Percentiles rank a stretch among this genome's conserved stretches.
Evolutionary conservation across 2,329 filamentous ascomycete species (phyloP).

Genomic region (Cladosporium halotolerans): DNA sequence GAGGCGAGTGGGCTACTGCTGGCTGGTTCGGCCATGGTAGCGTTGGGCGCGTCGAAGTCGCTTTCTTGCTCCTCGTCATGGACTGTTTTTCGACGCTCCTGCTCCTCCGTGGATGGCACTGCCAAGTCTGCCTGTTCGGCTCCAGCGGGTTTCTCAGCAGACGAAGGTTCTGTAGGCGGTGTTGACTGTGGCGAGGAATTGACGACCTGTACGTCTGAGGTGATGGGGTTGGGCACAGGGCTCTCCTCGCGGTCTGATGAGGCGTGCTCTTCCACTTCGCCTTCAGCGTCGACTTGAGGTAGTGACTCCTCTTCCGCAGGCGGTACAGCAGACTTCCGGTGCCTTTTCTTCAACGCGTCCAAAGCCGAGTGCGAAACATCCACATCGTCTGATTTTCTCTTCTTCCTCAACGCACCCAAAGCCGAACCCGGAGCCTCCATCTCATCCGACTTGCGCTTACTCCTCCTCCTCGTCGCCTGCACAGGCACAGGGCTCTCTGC

Average conservation of each 20-base stretch:
- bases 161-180: conserved; percentile 25
- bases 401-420: conserved; percentile 16
- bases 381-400: conserved; percentile 19
- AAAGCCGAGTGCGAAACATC: conserved; percentile 17
- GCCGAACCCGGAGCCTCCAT: conserved; percentile 17
- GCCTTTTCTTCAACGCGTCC: conserved; percentile 18
- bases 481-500: too few relatives aligned
- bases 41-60: conserved; percentile 30
- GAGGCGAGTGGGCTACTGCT: conserved; percentile 34
- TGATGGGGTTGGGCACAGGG: conserved; percentile 14
- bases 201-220: conserved; percentile 26
- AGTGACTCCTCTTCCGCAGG: conserved; percentile 1
- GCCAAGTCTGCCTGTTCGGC: conserved; percentile 25
- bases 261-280: conserved; percentile 8
- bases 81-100: conserved; percentile 9
- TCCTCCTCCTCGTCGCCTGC: conserved; percentile 9
- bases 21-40: conserved; percentile 39
- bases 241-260: conserved; percentile 19
- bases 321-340: conserved; percentile 12
- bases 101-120: conserved; percentile 27
- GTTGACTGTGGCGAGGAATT: conserved; percentile 29
- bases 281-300: conserved; percentile 8
- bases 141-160: conserved; percentile 18
- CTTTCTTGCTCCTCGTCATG: conserved; percentile 20
- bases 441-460: conserved; percentile 25